These are phyloP conservation scores for Termitomyces sp. DNA, from an alignment of 768 basidiomycete genomes.

Conservation along the genomic window DNA sequence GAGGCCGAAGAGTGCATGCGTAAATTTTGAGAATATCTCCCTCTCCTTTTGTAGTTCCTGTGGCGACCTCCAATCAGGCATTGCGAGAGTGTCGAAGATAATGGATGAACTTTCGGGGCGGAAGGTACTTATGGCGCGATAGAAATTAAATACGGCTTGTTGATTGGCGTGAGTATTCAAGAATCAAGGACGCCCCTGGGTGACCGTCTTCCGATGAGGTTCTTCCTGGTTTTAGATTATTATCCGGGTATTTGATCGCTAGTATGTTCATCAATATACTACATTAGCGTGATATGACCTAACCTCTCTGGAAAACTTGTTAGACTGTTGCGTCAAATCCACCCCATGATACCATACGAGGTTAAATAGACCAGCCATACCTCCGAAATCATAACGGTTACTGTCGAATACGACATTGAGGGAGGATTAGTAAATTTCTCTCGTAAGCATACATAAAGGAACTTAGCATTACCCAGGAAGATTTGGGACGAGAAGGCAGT, in stretches of 20 bases:
- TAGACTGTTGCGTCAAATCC: background rate
- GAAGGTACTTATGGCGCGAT: background rate
- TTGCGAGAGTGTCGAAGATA: slow-evolving; percentile 14
- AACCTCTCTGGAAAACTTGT: background rate
- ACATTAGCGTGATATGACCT: background rate
- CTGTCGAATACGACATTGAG: background rate
- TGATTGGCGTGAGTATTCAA: background rate
- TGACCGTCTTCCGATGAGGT: background rate
- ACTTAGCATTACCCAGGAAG: background rate
- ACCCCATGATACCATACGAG: background rate
- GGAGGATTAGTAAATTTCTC: background rate
- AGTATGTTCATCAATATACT: background rate
- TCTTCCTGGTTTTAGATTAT: background rate
- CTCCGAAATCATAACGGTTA: background rate
- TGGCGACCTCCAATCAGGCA: slow-evolving; percentile 52
- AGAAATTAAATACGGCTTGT: background rate
- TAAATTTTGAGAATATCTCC: slow-evolving; percentile 41
- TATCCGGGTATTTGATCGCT: background rate
- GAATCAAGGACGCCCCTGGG: background rate
- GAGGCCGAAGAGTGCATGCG: slow-evolving; percentile 52
- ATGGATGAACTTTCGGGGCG: background rate
- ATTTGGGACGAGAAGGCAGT: background rate
- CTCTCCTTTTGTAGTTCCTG: slow-evolving; percentile 41
- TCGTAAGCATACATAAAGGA: background rate
- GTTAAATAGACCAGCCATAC: background rate